These are phyloP conservation scores for Thelephora aurantiotincta DNA, from an alignment of 768 basidiomycete genomes.

Conservation along the genomic window DNA sequence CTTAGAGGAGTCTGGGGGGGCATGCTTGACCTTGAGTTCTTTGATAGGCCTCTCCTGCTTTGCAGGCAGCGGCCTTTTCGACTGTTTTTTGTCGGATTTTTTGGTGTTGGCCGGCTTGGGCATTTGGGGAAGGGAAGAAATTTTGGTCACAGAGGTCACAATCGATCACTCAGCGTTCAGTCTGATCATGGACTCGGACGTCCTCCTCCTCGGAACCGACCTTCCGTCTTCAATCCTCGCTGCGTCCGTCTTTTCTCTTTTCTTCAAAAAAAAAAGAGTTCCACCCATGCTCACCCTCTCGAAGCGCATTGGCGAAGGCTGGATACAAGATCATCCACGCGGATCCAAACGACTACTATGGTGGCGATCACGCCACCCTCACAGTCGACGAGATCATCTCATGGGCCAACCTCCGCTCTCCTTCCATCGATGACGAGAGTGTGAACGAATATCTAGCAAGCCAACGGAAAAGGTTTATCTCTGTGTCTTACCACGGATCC, in stretches of 20 bases:
- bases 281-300: constrained; percentile 2
- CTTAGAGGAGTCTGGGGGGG: constrained; percentile 22
- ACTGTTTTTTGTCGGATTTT: constrained; percentile 22
- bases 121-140: constrained; percentile 17
- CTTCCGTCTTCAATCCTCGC: constrained; percentile 76
- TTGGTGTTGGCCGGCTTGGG: constrained; percentile 24
- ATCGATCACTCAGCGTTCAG: too few relatives aligned
- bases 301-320: constrained; percentile 77
- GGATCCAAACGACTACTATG: constrained; percentile 78
- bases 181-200: constrained; percentile 40
- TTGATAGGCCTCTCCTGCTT: constrained; percentile 16
- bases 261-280: too few relatives aligned
- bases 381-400: constrained; percentile 64
- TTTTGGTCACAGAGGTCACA: constrained; percentile 8
- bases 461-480: constrained; percentile 23
- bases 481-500: constrained; percentile 27
- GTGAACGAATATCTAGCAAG: constrained; percentile 11
- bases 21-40: constrained; percentile 16
- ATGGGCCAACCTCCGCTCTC: constrained; percentile 40
- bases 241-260: constrained; percentile 44
- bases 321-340: constrained; percentile 83
- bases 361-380: constrained; percentile 67
- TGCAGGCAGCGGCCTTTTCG: constrained; percentile 21
- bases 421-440: constrained; percentile 7
- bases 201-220: constrained; percentile 63